Percentiles rank a stretch among this genome's conserved stretches.
Evolutionary conservation across 2,329 filamentous ascomycete genomes (phyloP).

Genomic region (Capronia americana): DNA sequence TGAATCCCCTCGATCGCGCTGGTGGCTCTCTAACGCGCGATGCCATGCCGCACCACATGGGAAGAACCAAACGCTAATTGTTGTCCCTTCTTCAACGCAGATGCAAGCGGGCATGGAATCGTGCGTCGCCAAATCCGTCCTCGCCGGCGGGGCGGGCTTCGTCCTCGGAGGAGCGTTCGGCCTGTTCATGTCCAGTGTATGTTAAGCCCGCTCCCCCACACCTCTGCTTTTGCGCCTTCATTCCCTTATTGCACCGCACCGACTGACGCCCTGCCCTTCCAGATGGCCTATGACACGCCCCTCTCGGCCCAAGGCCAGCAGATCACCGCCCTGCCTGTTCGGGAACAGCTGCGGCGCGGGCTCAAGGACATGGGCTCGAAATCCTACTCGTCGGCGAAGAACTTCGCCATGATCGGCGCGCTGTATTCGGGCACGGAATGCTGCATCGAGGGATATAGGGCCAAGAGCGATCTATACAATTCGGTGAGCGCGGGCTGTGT

Average conservation of each 20-base stretch:
- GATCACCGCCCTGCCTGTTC: constrained; percentile 72
- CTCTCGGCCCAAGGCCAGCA: constrained; percentile 66
- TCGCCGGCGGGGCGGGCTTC: constrained; percentile 93
- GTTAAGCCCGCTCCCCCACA: background rate
- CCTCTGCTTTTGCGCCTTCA: background rate
- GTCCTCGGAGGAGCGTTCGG: constrained; percentile 93
- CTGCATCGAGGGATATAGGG: constrained; percentile 85
- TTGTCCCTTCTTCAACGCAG: constrained; percentile 52
- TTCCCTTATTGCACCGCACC: background rate
- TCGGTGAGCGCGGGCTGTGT: constrained; percentile 86
- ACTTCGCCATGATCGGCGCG: constrained; percentile 91
- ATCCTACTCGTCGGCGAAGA: constrained; percentile 84
- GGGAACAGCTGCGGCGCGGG: constrained; percentile 81
- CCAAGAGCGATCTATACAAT: constrained; percentile 92
- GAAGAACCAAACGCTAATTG: background rate
- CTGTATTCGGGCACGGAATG: constrained; percentile 94
- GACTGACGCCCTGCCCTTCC: constrained; percentile 4
- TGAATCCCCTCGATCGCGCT: no score
- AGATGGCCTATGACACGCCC: constrained; percentile 99
- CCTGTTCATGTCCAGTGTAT: constrained; percentile 90
- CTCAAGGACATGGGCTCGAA: constrained; percentile 94
- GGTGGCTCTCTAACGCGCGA: background rate
- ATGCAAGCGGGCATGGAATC: constrained; percentile 89
- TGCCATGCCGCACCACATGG: background rate
- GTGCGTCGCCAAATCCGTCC: constrained; percentile 83